Evolutionary conservation across 1,284 basidiomycete species (phyloP).

Genomic region (Mrakiaceae sp.): DNA sequence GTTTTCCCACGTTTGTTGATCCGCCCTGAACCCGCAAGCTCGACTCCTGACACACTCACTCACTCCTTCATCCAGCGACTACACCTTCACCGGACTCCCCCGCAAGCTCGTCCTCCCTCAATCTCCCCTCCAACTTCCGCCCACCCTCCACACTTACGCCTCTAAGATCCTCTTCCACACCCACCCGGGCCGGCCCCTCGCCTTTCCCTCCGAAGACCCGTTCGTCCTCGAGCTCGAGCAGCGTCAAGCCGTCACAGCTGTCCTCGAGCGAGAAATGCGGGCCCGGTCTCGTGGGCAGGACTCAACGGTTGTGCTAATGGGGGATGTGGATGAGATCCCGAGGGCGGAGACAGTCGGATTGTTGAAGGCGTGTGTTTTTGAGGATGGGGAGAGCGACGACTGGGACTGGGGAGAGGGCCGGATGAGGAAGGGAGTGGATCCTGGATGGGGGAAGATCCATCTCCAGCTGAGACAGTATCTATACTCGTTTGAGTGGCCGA

Average conservation of each 20-base stretch:
- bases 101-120: constrained; percentile 39
- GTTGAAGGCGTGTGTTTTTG: constrained; percentile 44
- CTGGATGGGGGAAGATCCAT: constrained; percentile 42
- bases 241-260: constrained; percentile 25
- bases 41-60: background rate
- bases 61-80: constrained; percentile 20
- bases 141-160: background rate
- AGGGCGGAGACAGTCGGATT: constrained; percentile 45
- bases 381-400: background rate
- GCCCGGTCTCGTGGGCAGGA: background rate
- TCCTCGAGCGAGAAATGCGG: constrained; percentile 12
- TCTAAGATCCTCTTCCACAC: constrained; percentile 4
- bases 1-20: constrained; percentile 9
- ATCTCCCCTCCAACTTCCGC: constrained; percentile 27
- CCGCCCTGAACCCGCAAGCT: constrained; percentile 10
- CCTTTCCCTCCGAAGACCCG: constrained; percentile 23
- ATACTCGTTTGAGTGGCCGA: constrained; percentile 53
- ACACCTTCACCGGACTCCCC: constrained; percentile 47
- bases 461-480: constrained; percentile 52
- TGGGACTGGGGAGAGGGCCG: background rate
- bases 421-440: constrained; percentile 19
- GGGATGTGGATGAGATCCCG: constrained; percentile 57
- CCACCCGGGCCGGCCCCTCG: constrained; percentile 10
- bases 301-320: constrained; percentile 45
- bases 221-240: constrained; percentile 34